Percentiles rank a stretch among this genome's conserved stretches.
phyloP scores from a whole-genome alignment of 2,329 filamentous ascomycete species.

The Cryphonectria parasitica region DNA sequence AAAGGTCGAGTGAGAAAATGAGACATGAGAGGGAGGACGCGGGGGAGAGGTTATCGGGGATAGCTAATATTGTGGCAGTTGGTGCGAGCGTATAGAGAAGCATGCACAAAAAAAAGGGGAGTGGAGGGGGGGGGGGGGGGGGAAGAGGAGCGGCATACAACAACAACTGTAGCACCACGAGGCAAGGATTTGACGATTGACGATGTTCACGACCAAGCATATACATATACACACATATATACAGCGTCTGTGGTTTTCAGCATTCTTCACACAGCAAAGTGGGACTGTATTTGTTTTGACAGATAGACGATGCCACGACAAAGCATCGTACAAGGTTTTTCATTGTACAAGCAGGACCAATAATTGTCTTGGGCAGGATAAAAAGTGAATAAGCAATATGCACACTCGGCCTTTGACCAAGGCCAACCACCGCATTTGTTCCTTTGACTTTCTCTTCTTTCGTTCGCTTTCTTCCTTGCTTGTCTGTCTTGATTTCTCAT shows the following conservation, averaged over 20 bases:
- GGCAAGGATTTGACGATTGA: slow-evolving; percentile 4
- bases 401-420: background rate
- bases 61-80: too few relatives aligned
- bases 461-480: background rate
- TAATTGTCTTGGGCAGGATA: background rate
- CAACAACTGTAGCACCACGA: background rate
- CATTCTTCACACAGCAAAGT: background rate
- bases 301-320: background rate
- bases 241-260: background rate
- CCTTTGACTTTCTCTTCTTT: background rate
- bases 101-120: background rate
- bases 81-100: background rate
- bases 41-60: background rate
- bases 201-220: background rate
- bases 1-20: slow-evolving; percentile 23
- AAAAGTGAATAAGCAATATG: background rate
- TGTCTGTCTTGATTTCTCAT: too few relatives aligned
- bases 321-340: background rate
- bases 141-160: background rate
- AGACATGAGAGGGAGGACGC: background rate
- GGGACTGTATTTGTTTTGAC: background rate
- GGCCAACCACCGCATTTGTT: background rate
- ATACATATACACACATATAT: background rate
- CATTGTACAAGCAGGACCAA: slow-evolving; percentile 4
- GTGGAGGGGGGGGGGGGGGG: too few relatives aligned